phyloP scores from a whole-genome alignment of 2,329 filamentous ascomycete species.

The Aspergillus piperis region DNA sequence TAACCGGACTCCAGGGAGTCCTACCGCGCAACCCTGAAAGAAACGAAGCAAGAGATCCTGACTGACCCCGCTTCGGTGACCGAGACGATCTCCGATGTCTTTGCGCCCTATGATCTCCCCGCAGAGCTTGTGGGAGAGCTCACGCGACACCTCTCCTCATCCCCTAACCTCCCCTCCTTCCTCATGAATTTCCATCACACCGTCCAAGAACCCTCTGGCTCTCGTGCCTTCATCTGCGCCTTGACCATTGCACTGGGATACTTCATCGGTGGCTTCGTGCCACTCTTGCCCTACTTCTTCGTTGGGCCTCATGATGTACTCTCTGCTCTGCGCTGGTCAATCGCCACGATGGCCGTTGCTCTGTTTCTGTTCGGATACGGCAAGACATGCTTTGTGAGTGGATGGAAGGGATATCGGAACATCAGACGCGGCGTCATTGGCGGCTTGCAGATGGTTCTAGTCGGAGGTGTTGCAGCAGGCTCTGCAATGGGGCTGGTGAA shows the following conservation, averaged over 20 bases:
- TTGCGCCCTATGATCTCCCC: constrained; percentile 43
- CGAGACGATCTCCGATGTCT: constrained; percentile 39
- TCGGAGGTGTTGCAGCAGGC: constrained; percentile 42
- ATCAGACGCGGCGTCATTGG: constrained; percentile 37
- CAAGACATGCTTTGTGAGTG: constrained; percentile 48
- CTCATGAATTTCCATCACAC: constrained; percentile 47
- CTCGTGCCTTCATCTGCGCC: constrained; percentile 41
- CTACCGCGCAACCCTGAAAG: constrained; percentile 42
- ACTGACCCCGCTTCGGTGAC: constrained; percentile 33
- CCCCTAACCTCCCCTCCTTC: constrained; percentile 41
- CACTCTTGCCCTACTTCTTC: constrained; percentile 59
- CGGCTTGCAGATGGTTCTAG: constrained; percentile 43
- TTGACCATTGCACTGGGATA: constrained; percentile 44
- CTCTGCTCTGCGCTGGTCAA: constrained; percentile 67
- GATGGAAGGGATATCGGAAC: constrained; percentile 39
- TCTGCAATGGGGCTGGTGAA: constrained; percentile 46
- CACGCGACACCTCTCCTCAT: constrained; percentile 38
- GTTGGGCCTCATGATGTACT: constrained; percentile 75
- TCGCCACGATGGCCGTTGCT: constrained; percentile 53
- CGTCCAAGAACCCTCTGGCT: constrained; percentile 40
- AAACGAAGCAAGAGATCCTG: constrained; percentile 35
- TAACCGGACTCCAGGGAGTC: constrained; percentile 34
- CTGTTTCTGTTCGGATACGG: constrained; percentile 55
- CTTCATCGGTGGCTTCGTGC: constrained; percentile 49
- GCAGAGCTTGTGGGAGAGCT: constrained; percentile 37